These are phyloP conservation scores for Pontederia crassipes DNA, from an alignment of 176 grass and related monocot genomes.

Conservation along the genomic window DNA sequence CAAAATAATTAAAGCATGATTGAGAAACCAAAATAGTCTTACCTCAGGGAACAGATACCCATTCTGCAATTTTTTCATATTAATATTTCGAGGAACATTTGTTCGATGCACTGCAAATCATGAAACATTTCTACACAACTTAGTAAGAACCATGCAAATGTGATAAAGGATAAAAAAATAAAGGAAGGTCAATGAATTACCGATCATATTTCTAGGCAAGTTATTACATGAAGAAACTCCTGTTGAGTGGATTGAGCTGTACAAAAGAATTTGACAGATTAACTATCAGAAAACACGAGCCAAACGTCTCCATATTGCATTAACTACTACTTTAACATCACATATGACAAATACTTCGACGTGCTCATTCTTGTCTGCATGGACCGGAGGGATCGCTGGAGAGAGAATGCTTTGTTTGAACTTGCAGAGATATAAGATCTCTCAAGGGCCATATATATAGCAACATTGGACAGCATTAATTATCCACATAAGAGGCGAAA, in stretches of 20 bases:
- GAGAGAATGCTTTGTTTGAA: too few species aligned
- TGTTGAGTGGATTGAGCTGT: constrained; percentile 39
- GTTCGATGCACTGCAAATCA: constrained; percentile 39
- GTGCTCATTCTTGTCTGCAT: constrained; percentile 49
- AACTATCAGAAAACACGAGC: constrained; percentile 11
- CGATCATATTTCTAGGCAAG: constrained; percentile 26
- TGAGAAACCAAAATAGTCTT: not conserved
- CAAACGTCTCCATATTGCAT: not conserved
- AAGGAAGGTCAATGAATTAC: constrained; percentile 14
- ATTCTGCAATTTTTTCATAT: constrained; percentile 84
- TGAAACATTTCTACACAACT: too few species aligned
- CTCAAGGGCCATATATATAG: too few species aligned
- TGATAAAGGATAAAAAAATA: not conserved
- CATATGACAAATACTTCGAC: constrained; percentile 29
- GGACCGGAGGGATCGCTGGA: too few species aligned
- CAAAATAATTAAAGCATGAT: too few species aligned
- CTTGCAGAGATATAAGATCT: too few species aligned
- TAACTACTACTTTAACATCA: not conserved
- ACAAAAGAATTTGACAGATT: constrained; percentile 23
- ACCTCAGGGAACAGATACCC: constrained; percentile 94
- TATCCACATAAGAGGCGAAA: too few species aligned
- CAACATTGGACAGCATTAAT: too few species aligned
- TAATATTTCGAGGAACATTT: constrained; percentile 58
- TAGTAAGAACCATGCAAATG: too few species aligned
- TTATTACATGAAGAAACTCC: constrained; percentile 27